Evolutionary conservation across 2,329 filamentous ascomycete species (phyloP), one percentile per base, ranked within the genome.

Genomic region (Arthrobotrys sphaeroides): DNA sequence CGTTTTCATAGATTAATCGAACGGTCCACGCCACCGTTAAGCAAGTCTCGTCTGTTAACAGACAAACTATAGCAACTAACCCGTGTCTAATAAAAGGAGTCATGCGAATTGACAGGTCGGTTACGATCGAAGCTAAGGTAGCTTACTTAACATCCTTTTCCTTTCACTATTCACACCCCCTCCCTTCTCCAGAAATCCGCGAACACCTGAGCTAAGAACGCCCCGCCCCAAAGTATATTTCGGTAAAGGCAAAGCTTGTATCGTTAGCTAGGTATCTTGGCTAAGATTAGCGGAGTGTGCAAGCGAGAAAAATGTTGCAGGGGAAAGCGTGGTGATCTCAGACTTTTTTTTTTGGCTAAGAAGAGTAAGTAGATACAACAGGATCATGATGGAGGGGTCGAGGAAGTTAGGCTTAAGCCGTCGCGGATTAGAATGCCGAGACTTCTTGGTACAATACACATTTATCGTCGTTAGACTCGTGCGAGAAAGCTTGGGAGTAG

Each of bases 211-310:
- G 47, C 26, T 16, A 53, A 51, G 31, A 28, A 28, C 20, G 4
- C 20, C 24, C 20, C 47, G 22, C 22, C 31, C 10, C 38, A 47
- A 28, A 26, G 31, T 28, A 18, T 36, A n/a, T 36, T 59, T 59
- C 38, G 49, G 62, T 36, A 67, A 57, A 57, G 49, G 62, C 33
- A 67, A 67, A 59, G 62, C 62, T 67, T 67, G 26, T 57, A 16
- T 36, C n/a, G 20, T 12, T 38, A 18, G 28, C 47, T 42, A 16
- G 20, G n/a, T 51, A 12, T 47, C 36, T 66, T 53, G 43, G 47
- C 36, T 55, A 9, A 31, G 24, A 20, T 49, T 55, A 22, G 16
- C 20, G 47, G 47, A 5, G 22, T 22, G 5, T 53, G 33, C 47
- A 53, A 53, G 47, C 47, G 47, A 53, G 47, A 20, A 53, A n/a